Percentiles rank a stretch among this genome's conserved stretches.
phyloP scores from a whole-genome alignment of 1,139 yeast species.

The Saccharomyces hybrid region DNA sequence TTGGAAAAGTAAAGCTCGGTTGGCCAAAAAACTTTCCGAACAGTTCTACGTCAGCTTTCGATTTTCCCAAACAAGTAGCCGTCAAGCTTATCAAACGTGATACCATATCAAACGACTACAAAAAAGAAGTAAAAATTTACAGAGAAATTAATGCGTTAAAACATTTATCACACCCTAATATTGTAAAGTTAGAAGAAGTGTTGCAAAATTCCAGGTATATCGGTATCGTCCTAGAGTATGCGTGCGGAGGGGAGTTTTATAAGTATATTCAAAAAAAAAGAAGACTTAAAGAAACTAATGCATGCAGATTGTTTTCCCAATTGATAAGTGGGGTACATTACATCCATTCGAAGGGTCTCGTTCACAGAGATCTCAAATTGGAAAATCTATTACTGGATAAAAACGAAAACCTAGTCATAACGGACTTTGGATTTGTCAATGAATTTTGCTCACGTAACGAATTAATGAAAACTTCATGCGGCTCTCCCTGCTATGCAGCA shows the following conservation, averaged over 20 bases:
- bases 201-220: conserved; percentile 90
- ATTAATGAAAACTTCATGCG: conserved; percentile 92
- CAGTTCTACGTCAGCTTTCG: conserved; percentile 3
- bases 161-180: conserved; percentile 83
- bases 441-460: conserved; percentile 66
- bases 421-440: conserved; percentile 87
- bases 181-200: conserved; percentile 85
- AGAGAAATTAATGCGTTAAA: conserved; percentile 89
- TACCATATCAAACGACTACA: conserved; percentile 72
- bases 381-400: conserved; percentile 64
- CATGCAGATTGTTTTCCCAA: conserved; percentile 87
- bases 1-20: conserved; percentile 92
- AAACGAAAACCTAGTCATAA: conserved; percentile 61
- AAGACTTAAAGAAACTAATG: conserved; percentile 75
- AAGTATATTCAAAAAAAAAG: conserved; percentile 85
- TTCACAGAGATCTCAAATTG: conserved; percentile 68
- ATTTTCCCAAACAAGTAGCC: conserved; percentile 75
- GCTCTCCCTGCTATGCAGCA: conserved; percentile 98
- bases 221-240: conserved; percentile 93
- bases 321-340: conserved; percentile 90
- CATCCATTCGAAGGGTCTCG: conserved; percentile 58
- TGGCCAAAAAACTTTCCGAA: conserved; percentile 46
- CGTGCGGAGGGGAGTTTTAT: conserved; percentile 94
- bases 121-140: conserved; percentile 79
- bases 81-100: conserved; percentile 86